Percentiles rank a stretch among this genome's conserved stretches.
These are phyloP conservation scores for Colletotrichum godetiae DNA, from an alignment of 2,329 filamentous ascomycete species.

Conservation along the genomic window DNA sequence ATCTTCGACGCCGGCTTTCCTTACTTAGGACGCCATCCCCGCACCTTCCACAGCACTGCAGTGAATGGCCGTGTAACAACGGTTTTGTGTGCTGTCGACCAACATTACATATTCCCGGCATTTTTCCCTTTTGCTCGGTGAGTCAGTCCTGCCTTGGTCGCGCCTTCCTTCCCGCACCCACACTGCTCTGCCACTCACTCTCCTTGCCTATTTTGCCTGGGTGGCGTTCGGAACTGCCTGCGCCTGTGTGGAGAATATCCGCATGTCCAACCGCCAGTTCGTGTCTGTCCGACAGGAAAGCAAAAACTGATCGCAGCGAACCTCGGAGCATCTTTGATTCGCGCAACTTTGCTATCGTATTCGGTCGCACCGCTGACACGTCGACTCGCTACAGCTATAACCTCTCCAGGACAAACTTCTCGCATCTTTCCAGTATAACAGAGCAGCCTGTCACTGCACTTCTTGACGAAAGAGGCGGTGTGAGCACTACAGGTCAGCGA, in stretches of 20 bases:
- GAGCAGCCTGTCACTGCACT: not conserved
- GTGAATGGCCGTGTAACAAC: conserved; percentile 21
- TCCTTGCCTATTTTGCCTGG: conserved; percentile 5
- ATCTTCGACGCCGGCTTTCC: not conserved
- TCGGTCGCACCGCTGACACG: conserved; percentile 15
- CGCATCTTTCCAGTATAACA: not conserved
- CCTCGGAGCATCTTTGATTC: not conserved
- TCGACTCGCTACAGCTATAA: not conserved
- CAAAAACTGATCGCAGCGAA: not conserved
- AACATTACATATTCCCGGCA: not conserved
- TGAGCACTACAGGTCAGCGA: conserved; percentile 5
- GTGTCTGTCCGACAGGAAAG: not conserved
- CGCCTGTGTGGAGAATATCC: conserved; percentile 20
- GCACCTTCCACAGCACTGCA: conserved; percentile 9
- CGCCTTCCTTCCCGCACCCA: not conserved
- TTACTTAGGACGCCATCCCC: conserved; percentile 11
- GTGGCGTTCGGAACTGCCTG: conserved; percentile 19
- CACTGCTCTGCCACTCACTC: not conserved
- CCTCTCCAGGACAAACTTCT: not conserved
- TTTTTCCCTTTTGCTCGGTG: conserved; percentile 11
- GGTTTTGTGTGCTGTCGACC: conserved; percentile 5
- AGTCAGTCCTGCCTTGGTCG: conserved; percentile 21
- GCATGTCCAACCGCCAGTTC: conserved; percentile 7
- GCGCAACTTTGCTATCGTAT: not conserved
- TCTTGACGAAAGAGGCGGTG: conserved; percentile 21